Base-by-base conservation (phyloP, 176 grass and related monocot genomes). In the Puya raimondii region DNA sequence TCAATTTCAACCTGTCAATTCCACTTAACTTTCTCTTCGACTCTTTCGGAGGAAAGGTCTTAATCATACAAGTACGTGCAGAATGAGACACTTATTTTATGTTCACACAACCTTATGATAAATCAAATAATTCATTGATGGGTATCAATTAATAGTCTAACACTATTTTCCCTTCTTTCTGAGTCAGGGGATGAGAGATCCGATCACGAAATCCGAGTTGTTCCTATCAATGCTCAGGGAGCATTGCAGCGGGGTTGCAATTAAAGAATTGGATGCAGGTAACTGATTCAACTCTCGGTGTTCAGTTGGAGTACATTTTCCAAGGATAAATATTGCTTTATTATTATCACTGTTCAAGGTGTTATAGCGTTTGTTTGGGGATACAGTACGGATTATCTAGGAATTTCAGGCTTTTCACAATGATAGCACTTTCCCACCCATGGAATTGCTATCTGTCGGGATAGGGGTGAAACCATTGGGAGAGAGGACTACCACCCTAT, bases 21-120 rank as follows among this genome's bases (percentile, higher is more conserved):
- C 93, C 89, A 70, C 89, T 97, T 42, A 92, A 97, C 74, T 90
- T 90, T 69, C 72, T 97, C 13, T 80, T 97, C 64, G 84, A 87
- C 79, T 92, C 84, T 66, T 97, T 87, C 78, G 89, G 89, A 72
- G 89, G 93, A 81, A 78, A 80, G 18, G 68, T 97, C 47, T 85
- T 97, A 47, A 68, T 90, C 74, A 70, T 97, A 64, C 89, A 92
- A 78, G 93, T 97, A 76, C 70, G 71, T 72, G 12, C 58, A 8
- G 63, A 64, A 72, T 70, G 53, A 21, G 51, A 20, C 7, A 59
- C 5, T 21, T 26, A 26, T 26, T 2, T 53, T 27, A 16, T 74
- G 63, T 74, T 78, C 72, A 12, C 72, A 65, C 71, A 29, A 76
- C n/a, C 11, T 21, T 16, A 42, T 42, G 33, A 42, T 42, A 42